phyloP scores from a whole-genome alignment of 2,329 filamentous ascomycete genomes.

The Diaporthe batatas region DNA sequence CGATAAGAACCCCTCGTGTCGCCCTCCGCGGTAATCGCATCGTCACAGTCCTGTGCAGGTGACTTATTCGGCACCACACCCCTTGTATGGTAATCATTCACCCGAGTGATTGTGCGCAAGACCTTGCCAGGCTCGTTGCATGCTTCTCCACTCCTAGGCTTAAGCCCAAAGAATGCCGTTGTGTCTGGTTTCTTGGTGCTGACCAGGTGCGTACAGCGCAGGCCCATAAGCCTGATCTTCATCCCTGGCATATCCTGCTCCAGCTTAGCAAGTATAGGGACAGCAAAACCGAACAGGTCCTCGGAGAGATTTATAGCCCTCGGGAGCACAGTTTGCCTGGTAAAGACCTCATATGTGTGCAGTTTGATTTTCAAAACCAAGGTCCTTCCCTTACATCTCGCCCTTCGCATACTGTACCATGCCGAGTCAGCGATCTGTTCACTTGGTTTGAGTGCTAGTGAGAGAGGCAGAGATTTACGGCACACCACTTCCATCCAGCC shows the following conservation, averaged over 20 bases:
- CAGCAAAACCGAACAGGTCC: slow-evolving; percentile 83
- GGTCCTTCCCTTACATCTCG: slow-evolving; percentile 90
- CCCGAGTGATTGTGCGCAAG: slow-evolving; percentile 19
- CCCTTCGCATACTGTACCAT: slow-evolving; percentile 68
- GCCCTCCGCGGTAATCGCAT: slow-evolving; percentile 67
- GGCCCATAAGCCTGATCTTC: slow-evolving; percentile 86
- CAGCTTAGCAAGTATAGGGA: slow-evolving; percentile 87
- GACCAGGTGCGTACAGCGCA: slow-evolving; percentile 88
- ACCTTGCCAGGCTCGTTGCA: slow-evolving; percentile 38
- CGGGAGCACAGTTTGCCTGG: slow-evolving; percentile 81
- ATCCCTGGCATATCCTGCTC: slow-evolving; percentile 86
- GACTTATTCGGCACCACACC: slow-evolving; percentile 78
- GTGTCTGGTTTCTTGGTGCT: slow-evolving; percentile 86
- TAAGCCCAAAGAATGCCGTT: slow-evolving; percentile 82
- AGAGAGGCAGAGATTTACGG: not conserved
- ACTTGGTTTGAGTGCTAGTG: no score
- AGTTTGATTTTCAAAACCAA: slow-evolving; percentile 93
- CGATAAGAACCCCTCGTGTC: slow-evolving; percentile 53
- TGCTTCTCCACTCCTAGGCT: slow-evolving; percentile 48
- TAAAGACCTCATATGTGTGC: slow-evolving; percentile 92
- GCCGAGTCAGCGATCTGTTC: not conserved
- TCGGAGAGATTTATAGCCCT: slow-evolving; percentile 80
- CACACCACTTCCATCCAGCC: not conserved
- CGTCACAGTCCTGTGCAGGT: slow-evolving; percentile 53
- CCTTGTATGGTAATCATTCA: slow-evolving; percentile 65